These are phyloP conservation scores for Starmerella kuoi DNA, from an alignment of 805 yeast genomes.

Conservation along the genomic window DNA sequence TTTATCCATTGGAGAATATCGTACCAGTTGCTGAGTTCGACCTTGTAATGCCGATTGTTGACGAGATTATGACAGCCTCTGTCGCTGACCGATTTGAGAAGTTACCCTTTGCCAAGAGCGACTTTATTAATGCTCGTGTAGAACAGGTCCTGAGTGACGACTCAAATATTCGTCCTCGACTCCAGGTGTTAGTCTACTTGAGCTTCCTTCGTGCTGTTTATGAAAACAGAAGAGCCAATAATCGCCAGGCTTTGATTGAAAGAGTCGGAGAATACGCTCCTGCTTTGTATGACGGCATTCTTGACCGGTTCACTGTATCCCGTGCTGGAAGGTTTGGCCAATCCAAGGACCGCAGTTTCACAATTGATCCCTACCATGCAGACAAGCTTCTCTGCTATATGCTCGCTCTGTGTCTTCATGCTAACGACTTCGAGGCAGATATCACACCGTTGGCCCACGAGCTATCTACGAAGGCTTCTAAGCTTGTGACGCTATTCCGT, in stretches of 20 bases:
- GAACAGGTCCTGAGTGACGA: conserved; percentile 32
- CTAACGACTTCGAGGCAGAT: conserved; percentile 64
- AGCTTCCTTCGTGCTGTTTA: conserved; percentile 73
- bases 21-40: conserved; percentile 56
- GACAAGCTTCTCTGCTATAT: conserved; percentile 75
- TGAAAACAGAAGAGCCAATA: conserved; percentile 52
- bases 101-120: conserved; percentile 52
- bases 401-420: conserved; percentile 57
- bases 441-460: conserved; percentile 76
- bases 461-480: conserved; percentile 65
- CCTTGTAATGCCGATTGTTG: conserved; percentile 43
- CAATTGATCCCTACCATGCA: conserved; percentile 77
- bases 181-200: conserved; percentile 57
- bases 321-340: conserved; percentile 54
- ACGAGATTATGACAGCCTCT: conserved; percentile 42
- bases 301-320: conserved; percentile 58
- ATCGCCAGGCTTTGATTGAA: conserved; percentile 46
- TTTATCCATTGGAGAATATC: conserved; percentile 62
- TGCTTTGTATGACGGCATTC: conserved; percentile 52
- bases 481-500: conserved; percentile 53
- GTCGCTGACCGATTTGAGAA: conserved; percentile 40
- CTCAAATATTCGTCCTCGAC: conserved; percentile 31
- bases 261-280: conserved; percentile 59
- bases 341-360: conserved; percentile 62
- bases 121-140: conserved; percentile 39